Conservation (phyloP, 257 asterid species). For the Penstemon eatonii region DNA sequence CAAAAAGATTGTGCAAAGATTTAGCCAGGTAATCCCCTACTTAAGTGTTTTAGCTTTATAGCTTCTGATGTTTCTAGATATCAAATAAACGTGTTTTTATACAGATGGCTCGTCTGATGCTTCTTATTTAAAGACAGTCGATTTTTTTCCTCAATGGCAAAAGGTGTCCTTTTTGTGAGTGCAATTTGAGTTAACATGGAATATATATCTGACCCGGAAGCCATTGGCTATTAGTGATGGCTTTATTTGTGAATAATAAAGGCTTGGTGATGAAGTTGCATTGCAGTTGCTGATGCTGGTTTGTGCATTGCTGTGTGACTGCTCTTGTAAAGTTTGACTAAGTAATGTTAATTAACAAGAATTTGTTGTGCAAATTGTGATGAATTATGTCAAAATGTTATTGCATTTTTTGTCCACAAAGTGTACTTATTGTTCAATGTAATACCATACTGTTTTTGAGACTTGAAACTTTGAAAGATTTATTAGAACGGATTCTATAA, state of each 20-base stretch:
- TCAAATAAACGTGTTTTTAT: too few species aligned
- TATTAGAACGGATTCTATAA: too few species aligned
- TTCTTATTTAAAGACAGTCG: neutral
- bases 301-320: slow-evolving; percentile 18
- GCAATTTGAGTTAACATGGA: slow-evolving; percentile 2
- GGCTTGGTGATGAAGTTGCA: neutral
- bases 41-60: too few species aligned
- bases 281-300: slow-evolving; percentile 1
- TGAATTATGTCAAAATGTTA: too few species aligned
- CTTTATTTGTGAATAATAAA: slow-evolving; percentile 35
- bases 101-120: neutral
- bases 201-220: slow-evolving; percentile 29
- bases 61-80: too few species aligned
- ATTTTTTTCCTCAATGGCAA: neutral
- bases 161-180: neutral
- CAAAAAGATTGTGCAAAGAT: too few species aligned
- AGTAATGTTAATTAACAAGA: neutral
- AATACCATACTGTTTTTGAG: too few species aligned
- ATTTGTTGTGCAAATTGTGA: neutral
- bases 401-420: too few species aligned
- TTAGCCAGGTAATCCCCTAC: too few species aligned
- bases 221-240: slow-evolving; percentile 43
- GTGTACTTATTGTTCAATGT: too few species aligned
- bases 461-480: too few species aligned
- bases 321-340: slow-evolving; percentile 1